Evolutionary conservation across 345 rosid species (phyloP), one percentile per base, ranked within the genome.

Genomic region (Populus ilicifolia): DNA sequence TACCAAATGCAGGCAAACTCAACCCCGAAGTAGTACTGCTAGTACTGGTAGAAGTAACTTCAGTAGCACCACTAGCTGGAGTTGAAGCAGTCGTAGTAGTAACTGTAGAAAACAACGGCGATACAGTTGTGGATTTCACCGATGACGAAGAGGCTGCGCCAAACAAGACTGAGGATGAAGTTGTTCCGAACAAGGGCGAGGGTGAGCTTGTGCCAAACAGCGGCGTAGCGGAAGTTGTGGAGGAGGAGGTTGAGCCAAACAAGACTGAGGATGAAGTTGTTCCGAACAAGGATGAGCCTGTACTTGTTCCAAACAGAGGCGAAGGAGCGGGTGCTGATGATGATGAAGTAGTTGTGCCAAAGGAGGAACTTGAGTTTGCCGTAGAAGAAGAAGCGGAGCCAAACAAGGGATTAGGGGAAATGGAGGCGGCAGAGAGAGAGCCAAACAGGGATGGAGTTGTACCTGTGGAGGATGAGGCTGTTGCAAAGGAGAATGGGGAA

Each of bases 1-100:
- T 69, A 54, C 79, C 80, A 69, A 91, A 86, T 21, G 89, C 75
- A 77, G 95, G 90, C 72, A 89, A 79, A 70, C 86, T 50, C 7
- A 81, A 25, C 10, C 87, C 65, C 3, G 91, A 81, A 79, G 89
- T 79, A 2, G 88, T 5, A 18, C n/a, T 52, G n/a, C 59, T 78
- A 69, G 70, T 18, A 69, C 83, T 61, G 30, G 93, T 81, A 71
- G 91, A 80, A 78, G 90, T 46, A 64, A 80, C 75, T 12, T 85
- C 39, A 63, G 85, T 76, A 69, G 50, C 71, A 17, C 75, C 75
- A 16, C 87, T 83, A 71, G 87, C 83, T 0, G 84, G 87, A 79
- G 90, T 77, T n/a, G 90, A 84, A 66, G 89, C 85, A 62, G 67
- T 64, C 8, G 73, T 82, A 43, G 84, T 80, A 17, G 73, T 67